Evolutionary conservation across 176 grass and related monocot species (phyloP).

Genomic region (Zoysia japonica): DNA sequence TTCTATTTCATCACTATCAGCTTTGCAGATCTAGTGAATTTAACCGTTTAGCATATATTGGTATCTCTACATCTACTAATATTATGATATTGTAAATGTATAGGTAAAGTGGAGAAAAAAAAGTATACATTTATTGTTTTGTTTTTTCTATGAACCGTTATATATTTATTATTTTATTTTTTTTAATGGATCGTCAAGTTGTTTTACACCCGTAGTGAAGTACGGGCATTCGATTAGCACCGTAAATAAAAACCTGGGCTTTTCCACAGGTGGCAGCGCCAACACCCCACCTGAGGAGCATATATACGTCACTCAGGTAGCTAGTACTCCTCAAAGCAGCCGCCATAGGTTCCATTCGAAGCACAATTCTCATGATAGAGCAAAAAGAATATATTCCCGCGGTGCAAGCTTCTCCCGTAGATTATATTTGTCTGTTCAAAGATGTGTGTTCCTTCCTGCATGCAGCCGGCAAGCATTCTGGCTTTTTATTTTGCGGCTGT

Average conservation of each 20-base stretch:
- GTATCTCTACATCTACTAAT: no score
- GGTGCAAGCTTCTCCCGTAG: not conserved
- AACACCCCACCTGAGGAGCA: conserved; percentile 24
- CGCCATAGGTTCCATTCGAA: conserved; percentile 42
- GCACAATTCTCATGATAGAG: conserved; percentile 18
- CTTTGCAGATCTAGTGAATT: no score
- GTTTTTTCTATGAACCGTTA: no score
- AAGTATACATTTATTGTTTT: no score
- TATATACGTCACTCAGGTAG: conserved; percentile 13
- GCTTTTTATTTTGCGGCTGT: conserved; percentile 12
- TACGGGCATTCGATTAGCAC: no score
- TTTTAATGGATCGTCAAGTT: no score
- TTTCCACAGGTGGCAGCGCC: not conserved
- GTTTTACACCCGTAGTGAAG: no score
- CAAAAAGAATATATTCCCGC: conserved; percentile 21
- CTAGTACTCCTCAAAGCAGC: conserved; percentile 1
- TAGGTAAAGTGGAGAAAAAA: no score
- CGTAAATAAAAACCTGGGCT: not conserved
- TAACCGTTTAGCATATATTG: no score
- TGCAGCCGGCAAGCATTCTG: conserved; percentile 22
- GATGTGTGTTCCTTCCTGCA: not conserved
- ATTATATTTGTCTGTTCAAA: not conserved
- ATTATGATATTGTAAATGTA: no score
- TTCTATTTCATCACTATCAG: no score
- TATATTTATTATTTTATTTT: no score